Conservation (phyloP, 1,139 yeast genomes). For the Blastobotrys aristatus region DNA sequence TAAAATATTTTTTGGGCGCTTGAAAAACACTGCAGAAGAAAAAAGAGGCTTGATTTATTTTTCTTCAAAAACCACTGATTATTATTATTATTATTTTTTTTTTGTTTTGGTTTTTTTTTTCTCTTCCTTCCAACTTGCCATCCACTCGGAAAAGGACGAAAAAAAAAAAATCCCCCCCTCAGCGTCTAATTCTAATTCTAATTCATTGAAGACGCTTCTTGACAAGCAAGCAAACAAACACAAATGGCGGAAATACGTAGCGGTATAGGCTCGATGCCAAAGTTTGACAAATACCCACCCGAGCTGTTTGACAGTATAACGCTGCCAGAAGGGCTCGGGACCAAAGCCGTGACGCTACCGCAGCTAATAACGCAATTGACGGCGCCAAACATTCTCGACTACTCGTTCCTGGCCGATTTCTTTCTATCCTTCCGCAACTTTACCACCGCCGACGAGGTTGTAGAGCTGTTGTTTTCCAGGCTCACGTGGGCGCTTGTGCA, state of each 20-base stretch:
- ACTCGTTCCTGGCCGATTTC: slow-evolving; percentile 74
- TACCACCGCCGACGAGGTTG: slow-evolving; percentile 50
- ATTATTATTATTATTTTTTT: neutral
- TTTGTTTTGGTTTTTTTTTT: neutral
- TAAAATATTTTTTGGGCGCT: no score
- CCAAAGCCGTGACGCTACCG: slow-evolving; percentile 12
- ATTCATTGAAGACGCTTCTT: no score
- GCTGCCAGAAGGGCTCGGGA: neutral
- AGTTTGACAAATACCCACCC: slow-evolving; percentile 9
- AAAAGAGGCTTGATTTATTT: no score
- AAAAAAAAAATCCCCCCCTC: neutral
- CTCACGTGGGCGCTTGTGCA: slow-evolving; percentile 61
- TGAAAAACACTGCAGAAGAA: no score
- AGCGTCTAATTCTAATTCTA: neutral
- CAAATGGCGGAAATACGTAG: neutral
- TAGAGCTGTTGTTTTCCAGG: slow-evolving; percentile 58
- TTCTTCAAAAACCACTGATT: no score
- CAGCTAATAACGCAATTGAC: slow-evolving; percentile 64
- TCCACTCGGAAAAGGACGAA: neutral
- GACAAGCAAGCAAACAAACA: no score
- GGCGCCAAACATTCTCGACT: slow-evolving; percentile 73
- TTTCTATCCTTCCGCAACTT: slow-evolving; percentile 79
- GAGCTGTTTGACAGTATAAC: slow-evolving; percentile 7
- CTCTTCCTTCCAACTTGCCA: neutral
- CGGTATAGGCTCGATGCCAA: neutral